Conservation (phyloP, 2,329 filamentous ascomycete genomes). For the Fusarium clavum region DNA sequence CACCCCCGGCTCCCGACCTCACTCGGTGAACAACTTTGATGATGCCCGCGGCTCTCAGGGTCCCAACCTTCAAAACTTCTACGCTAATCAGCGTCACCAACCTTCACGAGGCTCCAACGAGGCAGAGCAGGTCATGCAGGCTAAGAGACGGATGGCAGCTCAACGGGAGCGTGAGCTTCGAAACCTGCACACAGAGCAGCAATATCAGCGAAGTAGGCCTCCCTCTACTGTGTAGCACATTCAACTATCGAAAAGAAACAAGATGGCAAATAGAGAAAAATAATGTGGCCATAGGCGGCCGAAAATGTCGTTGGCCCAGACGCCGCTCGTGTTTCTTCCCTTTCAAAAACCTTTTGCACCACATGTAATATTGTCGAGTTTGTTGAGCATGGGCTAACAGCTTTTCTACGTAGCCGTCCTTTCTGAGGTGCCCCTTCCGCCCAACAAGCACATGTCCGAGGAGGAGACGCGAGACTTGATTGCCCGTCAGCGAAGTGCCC, state of each 20-base stretch:
- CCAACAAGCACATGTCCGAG: conserved; percentile 88
- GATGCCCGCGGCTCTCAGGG: conserved; percentile 76
- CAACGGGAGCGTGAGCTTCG: conserved; percentile 98
- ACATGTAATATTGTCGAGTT: conserved; percentile 46
- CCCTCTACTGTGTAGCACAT: conserved; percentile 77
- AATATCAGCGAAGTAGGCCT: conserved; percentile 99
- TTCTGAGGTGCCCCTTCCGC: conserved; percentile 56
- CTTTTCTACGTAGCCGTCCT: conserved; percentile 62
- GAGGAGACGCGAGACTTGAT: conserved; percentile 96
- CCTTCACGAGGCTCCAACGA: conserved; percentile 85
- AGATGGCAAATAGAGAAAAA: conserved; percentile 55
- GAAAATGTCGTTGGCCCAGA: conserved; percentile 40
- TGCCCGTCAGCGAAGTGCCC: conserved; percentile 91
- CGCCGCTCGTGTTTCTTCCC: conserved; percentile 43
- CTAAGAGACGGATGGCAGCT: conserved; percentile 98
- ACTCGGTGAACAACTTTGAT: conserved; percentile 86
- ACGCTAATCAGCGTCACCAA: conserved; percentile 92
- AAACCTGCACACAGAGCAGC: conserved; percentile 99
- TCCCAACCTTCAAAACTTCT: conserved; percentile 89
- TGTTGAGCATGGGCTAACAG: conserved; percentile 53
- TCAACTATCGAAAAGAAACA: conserved; percentile 52
- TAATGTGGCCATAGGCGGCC: conserved; percentile 45
- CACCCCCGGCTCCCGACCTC: conserved; percentile 75
- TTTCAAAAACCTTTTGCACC: conserved; percentile 40
- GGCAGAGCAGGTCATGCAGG: conserved; percentile 98